Evolutionary conservation across 164 flowering plant genomes (phyloP), one percentile per base, ranked within the genome.

Genomic region (Nymphaea thermarum): DNA sequence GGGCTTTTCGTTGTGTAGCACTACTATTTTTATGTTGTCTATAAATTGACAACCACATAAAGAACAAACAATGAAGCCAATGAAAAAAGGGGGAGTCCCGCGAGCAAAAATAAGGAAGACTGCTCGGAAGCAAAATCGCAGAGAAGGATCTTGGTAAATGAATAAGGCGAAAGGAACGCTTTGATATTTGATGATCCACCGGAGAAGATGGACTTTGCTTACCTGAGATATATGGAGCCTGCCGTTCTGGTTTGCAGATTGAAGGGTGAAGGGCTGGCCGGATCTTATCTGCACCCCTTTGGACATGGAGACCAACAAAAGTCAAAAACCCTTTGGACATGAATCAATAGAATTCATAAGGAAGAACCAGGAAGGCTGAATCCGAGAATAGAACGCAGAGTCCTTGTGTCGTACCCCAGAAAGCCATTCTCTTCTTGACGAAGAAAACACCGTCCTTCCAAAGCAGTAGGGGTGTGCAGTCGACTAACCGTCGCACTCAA

Each of bases 141-240:
- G 63, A 55, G 65, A 12, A 59, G 3, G 60, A 7, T 57, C 4
- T 43, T 17, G 43, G 43, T 11, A 10, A 55, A 8, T 55, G 60
- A 10, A 55, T 8, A 55, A 43, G 2, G 25, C 11, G 6, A 51
- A 11, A 15, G 7, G 43, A 43, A 16, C 14, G 8, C 57, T 59
- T 14, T 53, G 36, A 45, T 59, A 36, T 3, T 16, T 42, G 7
- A 43, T 12, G 8, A 42, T 42, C 65, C 60, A 15, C 6, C 42
- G 6, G 18, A 61, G 10, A 2, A 2, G 17, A 43, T 16, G 16
- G n/a, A 42, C 2, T 3, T 51, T 57, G 70, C 72, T n/a, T 8
- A 92, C 98, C 87, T 92, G 98, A 62, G 97, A 85, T 10, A 95
- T 65, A 59, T 79, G 87, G 72, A 95, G 93, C 67, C 71, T 79